Evolutionary conservation across 139 green algal genomes (phyloP).

Genomic region (Trebouxia sp.): DNA sequence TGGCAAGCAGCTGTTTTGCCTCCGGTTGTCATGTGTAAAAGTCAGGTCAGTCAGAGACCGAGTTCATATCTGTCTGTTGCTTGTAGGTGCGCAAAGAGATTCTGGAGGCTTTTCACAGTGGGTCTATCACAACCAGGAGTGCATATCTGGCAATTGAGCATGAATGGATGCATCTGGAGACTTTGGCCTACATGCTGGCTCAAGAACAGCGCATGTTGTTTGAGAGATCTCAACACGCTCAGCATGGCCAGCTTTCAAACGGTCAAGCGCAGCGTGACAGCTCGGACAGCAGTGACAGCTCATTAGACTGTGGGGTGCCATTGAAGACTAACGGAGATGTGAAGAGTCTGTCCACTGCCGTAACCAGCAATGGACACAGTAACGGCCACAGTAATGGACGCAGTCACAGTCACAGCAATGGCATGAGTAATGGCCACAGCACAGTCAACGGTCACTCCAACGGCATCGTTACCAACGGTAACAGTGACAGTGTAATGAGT

Average conservation of each 20-base stretch:
- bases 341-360: background rate
- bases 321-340: background rate
- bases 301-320: background rate
- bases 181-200: conserved; percentile 65
- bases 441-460: background rate
- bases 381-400: background rate
- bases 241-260: background rate
- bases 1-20: too few relatives aligned
- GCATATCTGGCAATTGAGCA: conserved; percentile 54
- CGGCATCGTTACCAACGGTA: background rate
- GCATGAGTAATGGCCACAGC: background rate
- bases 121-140: conserved; percentile 12
- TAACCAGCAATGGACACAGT: background rate
- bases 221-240: background rate
- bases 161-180: conserved; percentile 71
- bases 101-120: background rate
- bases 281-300: background rate
- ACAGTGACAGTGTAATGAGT: background rate
- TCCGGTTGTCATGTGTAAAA: too few relatives aligned
- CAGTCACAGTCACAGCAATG: background rate
- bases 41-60: too few relatives aligned
- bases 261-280: background rate
- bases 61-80: too few relatives aligned
- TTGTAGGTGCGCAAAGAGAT: conserved; percentile 18
- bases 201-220: conserved; percentile 43